Conservation (phyloP, 192 early-diverging fungal genomes). For the Coemansia sp. region DNA sequence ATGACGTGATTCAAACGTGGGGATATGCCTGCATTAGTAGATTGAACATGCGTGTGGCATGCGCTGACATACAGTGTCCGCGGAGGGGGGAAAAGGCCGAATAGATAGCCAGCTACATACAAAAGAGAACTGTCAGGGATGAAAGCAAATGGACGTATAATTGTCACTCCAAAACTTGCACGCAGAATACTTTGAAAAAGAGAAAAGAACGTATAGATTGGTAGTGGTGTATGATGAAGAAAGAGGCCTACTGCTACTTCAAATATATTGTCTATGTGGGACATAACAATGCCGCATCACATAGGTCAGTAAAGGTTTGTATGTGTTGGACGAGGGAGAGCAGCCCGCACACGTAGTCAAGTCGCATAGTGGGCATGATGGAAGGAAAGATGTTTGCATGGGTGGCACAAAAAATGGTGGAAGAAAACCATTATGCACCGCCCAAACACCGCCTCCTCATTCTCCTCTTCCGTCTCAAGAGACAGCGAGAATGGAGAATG, state of each 20-base stretch:
- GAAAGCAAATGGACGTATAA: background rate
- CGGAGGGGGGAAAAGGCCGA: background rate
- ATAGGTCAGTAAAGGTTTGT: no score
- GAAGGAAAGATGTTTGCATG: background rate
- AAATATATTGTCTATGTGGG: no score
- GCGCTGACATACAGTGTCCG: background rate
- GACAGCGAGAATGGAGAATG: background rate
- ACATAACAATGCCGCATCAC: no score
- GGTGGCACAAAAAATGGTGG: conserved; percentile 1
- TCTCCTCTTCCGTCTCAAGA: background rate
- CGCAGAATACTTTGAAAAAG: background rate
- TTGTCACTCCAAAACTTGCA: background rate
- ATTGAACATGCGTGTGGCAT: conserved; percentile 4
- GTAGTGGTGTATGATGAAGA: background rate
- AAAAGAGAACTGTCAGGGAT: background rate
- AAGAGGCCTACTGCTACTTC: no score
- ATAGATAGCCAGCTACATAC: background rate
- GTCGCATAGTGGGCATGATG: background rate
- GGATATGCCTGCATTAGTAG: conserved; percentile 2
- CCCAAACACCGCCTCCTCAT: background rate
- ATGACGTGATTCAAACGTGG: conserved; percentile 6
- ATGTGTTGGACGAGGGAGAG: no score
- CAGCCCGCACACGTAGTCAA: no score
- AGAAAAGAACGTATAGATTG: background rate
- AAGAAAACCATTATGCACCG: background rate